Base-by-base conservation (phyloP, 2,329 filamentous ascomycete genomes). In the Colletotrichum lindemuthianum region DNA sequence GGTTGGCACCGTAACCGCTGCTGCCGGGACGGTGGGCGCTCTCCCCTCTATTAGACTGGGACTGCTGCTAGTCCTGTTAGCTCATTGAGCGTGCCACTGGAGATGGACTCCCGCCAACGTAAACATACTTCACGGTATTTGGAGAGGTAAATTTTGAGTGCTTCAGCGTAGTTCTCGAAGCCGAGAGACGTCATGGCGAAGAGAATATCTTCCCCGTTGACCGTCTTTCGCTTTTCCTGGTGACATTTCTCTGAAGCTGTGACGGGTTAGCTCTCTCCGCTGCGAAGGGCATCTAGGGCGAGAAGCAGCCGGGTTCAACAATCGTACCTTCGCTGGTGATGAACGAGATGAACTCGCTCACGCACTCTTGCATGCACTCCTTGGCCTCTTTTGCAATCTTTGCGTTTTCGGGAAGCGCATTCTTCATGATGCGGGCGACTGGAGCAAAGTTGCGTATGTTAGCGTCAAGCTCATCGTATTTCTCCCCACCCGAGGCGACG, bases 341-440 rank as follows among this genome's bases (percentile, higher is more conserved):
- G 84, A 99, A 99, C 7, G 93, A 97, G 83, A 99, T 70, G 79
- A 99, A 99, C 81, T 99, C 96, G 88, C 94, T 97, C 64, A 99
- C 96, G 76, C 96, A 99, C 79, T 99, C 96, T 79, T 99, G 96
- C 96, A 99, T 98, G 81, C 96, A 99, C 78, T 99, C 96, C 79
- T 99, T 99, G 60, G 96, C 96, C 77, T 99, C 96, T 77, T 99
- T 99, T 65, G 94, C 94, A 67, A 99, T 99, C 81, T 99, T 99
- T 71, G 96, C 96, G 75, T 99, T 99, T 70, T 99, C 96, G 55
- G 96, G 96, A 52, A 99, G 85, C 7, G 96, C 96, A 72, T 93
- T 91, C 80, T 99, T 99, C 96, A 99, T 99, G 78, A 99, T 98
- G 61, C 96, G 91, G 70, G 96, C 96, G 74, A 99, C 96, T 99